These are phyloP conservation scores for Claviceps spartinae DNA, from an alignment of 2,329 filamentous ascomycete genomes.

Conservation along the genomic window DNA sequence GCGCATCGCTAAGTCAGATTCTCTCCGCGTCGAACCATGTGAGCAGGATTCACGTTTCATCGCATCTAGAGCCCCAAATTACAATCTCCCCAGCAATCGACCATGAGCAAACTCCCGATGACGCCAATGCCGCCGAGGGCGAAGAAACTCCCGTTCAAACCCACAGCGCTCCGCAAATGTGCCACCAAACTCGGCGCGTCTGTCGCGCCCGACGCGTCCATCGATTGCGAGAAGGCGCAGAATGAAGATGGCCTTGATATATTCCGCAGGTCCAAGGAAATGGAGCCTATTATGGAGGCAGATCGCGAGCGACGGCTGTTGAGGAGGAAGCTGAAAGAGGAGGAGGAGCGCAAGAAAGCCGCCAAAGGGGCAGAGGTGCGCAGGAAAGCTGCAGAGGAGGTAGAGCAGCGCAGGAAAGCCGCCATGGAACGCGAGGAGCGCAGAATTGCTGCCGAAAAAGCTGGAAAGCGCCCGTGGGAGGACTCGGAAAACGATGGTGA, in stretches of 20 bases:
- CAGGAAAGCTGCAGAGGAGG: neutral
- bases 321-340: conserved; percentile 13
- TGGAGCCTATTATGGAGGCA: conserved; percentile 31
- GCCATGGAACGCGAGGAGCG: neutral
- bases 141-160: conserved; percentile 36
- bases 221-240: conserved; percentile 7
- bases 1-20: too few species aligned
- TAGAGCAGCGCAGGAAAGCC: conserved; percentile 11
- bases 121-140: conserved; percentile 17
- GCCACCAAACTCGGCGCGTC: conserved; percentile 8
- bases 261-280: conserved; percentile 36
- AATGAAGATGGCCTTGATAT: conserved; percentile 28
- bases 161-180: conserved; percentile 27
- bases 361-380: neutral
- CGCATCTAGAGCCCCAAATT: neutral
- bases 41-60: neutral
- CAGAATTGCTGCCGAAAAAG: neutral
- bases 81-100: neutral
- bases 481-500: conserved; percentile 7
- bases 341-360: conserved; percentile 10
- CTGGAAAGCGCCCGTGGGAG: conserved; percentile 12
- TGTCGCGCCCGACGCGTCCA: neutral
- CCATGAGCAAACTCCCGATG: conserved; percentile 20
- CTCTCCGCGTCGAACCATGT: neutral
- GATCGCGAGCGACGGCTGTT: conserved; percentile 22